Evolutionary conservation across 768 basidiomycete species (phyloP), one percentile per base, ranked within the genome.

Genomic region (Boletellus ananas): DNA sequence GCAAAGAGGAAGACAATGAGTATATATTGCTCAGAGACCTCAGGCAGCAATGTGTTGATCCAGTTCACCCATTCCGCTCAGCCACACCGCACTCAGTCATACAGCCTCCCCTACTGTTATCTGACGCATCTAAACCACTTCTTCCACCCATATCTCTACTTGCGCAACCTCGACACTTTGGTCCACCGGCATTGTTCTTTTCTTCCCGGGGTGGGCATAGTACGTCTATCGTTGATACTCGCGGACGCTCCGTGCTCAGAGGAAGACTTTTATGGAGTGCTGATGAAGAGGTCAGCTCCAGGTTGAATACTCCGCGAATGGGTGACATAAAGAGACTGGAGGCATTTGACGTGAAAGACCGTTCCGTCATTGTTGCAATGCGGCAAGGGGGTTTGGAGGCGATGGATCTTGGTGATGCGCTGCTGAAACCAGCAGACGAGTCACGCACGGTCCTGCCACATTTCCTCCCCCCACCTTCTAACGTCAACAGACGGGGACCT

Each of bases 121-220:
- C 65, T 3, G 79, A 80, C 35, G 48, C 60, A 23, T 65, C 70
- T 40, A 82, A 79, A 50, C 83, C 85, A 1, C 68, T 92, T 0
- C 73, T 92, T 21, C 64, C 70, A 7, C 89, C 89, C 0, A 84
- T 90, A 45, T 92, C 90, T 16, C 74, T 93, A 6, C 73, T 93
- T 17, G 62, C 82, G 13, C 90, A 93, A 58, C 85, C 90, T 9
- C 78, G 75, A 34, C 89, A 90, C 63, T 93, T 90, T 58, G 90
- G 90, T 0, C 90, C 90, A 20, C 90, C 90, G 5, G 87, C 90
- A 1, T 67, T 93, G 16, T 93, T 93, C 70, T 93, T 79, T 66
- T 90, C 90, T 10, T 87, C 89, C 10, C 83, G 90, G n/a, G 90
- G 90, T 18, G 90, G 90, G 1, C 89, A 91, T 60, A 93, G 90